These are phyloP conservation scores for Tritrichomonas foetus DNA, from an alignment of 208 protist species.

Conservation along the genomic window DNA sequence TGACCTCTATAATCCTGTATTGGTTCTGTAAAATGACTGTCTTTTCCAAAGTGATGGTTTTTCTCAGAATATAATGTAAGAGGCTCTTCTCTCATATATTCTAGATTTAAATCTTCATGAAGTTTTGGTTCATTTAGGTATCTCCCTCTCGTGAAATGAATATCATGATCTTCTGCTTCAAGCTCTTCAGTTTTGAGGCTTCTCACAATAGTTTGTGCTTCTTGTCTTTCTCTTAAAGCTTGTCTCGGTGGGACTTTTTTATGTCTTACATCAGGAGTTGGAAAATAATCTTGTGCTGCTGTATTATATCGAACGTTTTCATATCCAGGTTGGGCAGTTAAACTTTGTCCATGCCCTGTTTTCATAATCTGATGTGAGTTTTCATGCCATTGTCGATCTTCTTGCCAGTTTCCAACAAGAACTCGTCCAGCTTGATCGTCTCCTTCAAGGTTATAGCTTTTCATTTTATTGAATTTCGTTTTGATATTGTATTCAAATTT, in stretches of 20 bases:
- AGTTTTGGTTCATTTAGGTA: neutral
- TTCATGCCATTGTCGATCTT: neutral
- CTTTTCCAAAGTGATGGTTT: neutral
- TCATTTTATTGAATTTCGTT: no score
- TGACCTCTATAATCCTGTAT: constrained; percentile 10
- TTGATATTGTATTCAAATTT: no score
- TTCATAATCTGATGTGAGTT: neutral
- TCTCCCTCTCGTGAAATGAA: neutral
- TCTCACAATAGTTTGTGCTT: neutral
- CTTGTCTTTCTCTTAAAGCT: neutral
- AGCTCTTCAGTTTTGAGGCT: neutral
- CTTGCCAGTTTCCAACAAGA: neutral
- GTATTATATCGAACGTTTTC: no score
- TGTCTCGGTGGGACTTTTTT: neutral
- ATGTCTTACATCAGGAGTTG: neutral
- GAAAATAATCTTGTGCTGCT: no score
- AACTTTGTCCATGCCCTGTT: no score
- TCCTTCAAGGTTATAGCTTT: neutral
- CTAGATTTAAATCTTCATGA: neutral
- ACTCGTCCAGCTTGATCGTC: no score
- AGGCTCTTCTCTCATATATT: neutral
- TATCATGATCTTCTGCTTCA: neutral
- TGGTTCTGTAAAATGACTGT: neutral
- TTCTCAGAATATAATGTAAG: neutral
- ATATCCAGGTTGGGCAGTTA: no score